phyloP scores from a whole-genome alignment of 305 asterid genomes.

The Fraxinus paxiana region DNA sequence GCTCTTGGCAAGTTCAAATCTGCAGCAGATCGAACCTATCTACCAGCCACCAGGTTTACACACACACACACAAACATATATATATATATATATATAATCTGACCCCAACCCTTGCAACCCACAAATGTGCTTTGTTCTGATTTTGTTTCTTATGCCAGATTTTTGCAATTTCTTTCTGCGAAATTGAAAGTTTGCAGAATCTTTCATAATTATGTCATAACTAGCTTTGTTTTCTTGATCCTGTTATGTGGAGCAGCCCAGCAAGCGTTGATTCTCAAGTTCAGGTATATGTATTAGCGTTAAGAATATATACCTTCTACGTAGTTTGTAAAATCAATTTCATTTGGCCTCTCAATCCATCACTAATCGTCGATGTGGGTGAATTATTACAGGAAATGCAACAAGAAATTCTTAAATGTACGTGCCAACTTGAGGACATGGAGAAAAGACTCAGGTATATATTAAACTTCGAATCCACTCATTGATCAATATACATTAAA shows the following conservation, averaged over 20 bases:
- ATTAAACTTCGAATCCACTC: not conserved
- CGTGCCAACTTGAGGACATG: slow-evolving; percentile 60
- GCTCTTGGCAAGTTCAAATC: slow-evolving; percentile 71
- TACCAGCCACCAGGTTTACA: slow-evolving; percentile 45
- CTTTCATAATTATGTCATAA: not conserved
- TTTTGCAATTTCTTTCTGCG: not conserved
- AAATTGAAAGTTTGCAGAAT: not conserved
- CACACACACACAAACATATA: too few relatives aligned
- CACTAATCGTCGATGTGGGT: not conserved
- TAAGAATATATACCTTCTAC: not conserved
- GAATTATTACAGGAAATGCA: slow-evolving; percentile 58
- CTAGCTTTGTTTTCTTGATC: slow-evolving; percentile 5
- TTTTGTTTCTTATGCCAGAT: not conserved
- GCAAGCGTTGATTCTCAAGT: slow-evolving; percentile 54
- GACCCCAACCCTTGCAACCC: not conserved
- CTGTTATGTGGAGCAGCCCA: slow-evolving; percentile 45
- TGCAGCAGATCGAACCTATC: slow-evolving; percentile 50
- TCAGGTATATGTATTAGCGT: slow-evolving; percentile 41
- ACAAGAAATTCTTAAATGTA: slow-evolving; percentile 57
- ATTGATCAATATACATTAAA: not conserved
- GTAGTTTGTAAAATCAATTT: not conserved
- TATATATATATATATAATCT: too few relatives aligned
- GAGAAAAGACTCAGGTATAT: slow-evolving; percentile 62
- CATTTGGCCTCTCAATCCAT: not conserved
- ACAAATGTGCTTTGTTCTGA: not conserved